phyloP scores from a whole-genome alignment of 805 yeast genomes.

The Priceomyces haplophilus region DNA sequence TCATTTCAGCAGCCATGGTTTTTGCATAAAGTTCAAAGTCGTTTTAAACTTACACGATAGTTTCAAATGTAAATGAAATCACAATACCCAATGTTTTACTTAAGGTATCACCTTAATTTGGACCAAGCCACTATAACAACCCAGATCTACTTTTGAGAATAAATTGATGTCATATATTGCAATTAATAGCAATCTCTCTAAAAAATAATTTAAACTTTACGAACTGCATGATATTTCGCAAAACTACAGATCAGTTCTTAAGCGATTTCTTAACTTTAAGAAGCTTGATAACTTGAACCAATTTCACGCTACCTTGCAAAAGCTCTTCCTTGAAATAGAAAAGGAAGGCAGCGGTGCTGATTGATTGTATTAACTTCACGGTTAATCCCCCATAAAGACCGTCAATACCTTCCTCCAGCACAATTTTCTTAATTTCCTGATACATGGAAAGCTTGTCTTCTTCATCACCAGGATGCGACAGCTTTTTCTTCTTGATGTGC shows the following conservation, averaged over 20 bases:
- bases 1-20: no score
- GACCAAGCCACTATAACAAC: no score
- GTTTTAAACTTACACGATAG: no score
- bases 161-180: no score
- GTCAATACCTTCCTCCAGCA: conserved; percentile 65
- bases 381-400: conserved; percentile 81
- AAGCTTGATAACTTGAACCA: conserved; percentile 44
- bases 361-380: conserved; percentile 78
- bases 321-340: conserved; percentile 89
- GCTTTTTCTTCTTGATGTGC: conserved; percentile 57
- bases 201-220: no score
- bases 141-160: no score
- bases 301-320: conserved; percentile 52
- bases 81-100: no score
- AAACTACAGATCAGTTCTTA: not conserved
- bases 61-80: no score
- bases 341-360: conserved; percentile 83
- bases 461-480: conserved; percentile 7
- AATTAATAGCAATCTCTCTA: no score
- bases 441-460: conserved; percentile 38
- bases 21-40: no score
- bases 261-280: conserved; percentile 19
- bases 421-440: conserved; percentile 54
- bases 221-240: not conserved
- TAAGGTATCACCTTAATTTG: no score